Evolutionary conservation across 495 filamentous ascomycete genomes (phyloP).

Genomic region (Penicillium paxilli): DNA sequence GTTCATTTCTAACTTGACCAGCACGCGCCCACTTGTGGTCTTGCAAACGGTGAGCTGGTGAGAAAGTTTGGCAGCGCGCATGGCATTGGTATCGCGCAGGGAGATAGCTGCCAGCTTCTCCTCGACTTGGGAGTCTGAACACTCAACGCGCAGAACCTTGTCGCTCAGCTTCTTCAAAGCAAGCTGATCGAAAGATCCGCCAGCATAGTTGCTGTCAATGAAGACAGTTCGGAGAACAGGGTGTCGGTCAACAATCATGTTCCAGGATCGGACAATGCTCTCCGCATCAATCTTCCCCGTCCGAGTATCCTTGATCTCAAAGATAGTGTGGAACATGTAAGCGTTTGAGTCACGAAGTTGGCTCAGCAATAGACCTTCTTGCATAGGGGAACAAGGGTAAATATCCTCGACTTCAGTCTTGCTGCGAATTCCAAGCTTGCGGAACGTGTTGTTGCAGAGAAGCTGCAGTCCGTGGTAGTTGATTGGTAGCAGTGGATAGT

Average conservation of each 20-base stretch:
- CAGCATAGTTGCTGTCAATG: constrained; percentile 50
- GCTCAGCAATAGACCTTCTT: constrained; percentile 66
- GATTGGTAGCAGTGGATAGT: constrained; percentile 64
- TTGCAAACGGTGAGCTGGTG: constrained; percentile 52
- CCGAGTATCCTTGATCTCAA: constrained; percentile 37
- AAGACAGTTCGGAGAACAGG: constrained; percentile 57
- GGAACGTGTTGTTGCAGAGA: constrained; percentile 43
- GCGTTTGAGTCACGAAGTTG: constrained; percentile 51
- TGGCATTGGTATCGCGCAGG: constrained; percentile 33
- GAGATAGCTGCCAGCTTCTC: constrained; percentile 37
- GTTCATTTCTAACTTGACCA: constrained; percentile 58
- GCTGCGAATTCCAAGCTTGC: constrained; percentile 45
- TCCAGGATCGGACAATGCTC: constrained; percentile 51
- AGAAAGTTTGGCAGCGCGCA: constrained; percentile 35
- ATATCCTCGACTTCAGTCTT: constrained; percentile 54
- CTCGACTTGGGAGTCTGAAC: constrained; percentile 34
- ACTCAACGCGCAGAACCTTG: constrained; percentile 39
- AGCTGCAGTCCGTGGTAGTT: constrained; percentile 54
- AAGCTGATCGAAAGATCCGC: constrained; percentile 55
- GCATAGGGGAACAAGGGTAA: constrained; percentile 66
- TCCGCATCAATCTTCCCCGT: constrained; percentile 34
- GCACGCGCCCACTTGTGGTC: constrained; percentile 36
- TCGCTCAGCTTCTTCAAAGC: constrained; percentile 44
- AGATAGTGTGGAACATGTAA: constrained; percentile 50
- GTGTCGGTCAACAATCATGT: constrained; percentile 53